These are phyloP conservation scores for Dillenia turbinata DNA, from an alignment of 164 flowering plant genomes.

Conservation along the genomic window DNA sequence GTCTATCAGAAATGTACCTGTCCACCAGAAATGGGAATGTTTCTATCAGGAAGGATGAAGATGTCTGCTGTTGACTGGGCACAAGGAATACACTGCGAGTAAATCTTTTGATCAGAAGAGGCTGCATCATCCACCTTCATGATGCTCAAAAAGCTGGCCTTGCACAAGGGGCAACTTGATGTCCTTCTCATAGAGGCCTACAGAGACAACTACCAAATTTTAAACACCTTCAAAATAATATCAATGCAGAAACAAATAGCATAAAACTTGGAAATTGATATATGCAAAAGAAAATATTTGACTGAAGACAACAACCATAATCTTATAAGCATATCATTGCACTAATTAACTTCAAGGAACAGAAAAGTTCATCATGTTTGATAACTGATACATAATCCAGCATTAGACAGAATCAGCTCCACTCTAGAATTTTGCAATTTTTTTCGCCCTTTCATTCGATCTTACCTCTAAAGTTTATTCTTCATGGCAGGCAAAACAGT, in stretches of 20 bases:
- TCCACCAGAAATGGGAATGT: constrained; percentile 11
- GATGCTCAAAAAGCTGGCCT: constrained; percentile 64
- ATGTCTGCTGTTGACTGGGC: constrained; percentile 31
- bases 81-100: constrained; percentile 77
- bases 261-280: background rate
- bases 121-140: constrained; percentile 65
- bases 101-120: constrained; percentile 75
- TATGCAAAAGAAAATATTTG: background rate
- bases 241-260: background rate
- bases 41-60: constrained; percentile 36
- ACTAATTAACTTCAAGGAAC: too few relatives aligned
- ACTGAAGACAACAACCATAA: too few relatives aligned
- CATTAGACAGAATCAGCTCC: too few relatives aligned
- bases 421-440: too few relatives aligned
- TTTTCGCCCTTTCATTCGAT: too few relatives aligned
- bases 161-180: constrained; percentile 90
- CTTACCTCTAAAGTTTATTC: too few relatives aligned
- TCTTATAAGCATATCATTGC: too few relatives aligned
- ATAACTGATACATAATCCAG: too few relatives aligned
- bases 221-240: background rate
- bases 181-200: constrained; percentile 58
- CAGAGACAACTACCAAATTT: constrained; percentile 1
- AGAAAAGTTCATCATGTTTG: too few relatives aligned
- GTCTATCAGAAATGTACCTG: constrained; percentile 30
- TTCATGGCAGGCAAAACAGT: too few relatives aligned